A percentile compares a stretch with the other conserved stretches of the same genome.
Conservation (phyloP, 306 rosid genomes). For the Pyrus bretschneideri region DNA sequence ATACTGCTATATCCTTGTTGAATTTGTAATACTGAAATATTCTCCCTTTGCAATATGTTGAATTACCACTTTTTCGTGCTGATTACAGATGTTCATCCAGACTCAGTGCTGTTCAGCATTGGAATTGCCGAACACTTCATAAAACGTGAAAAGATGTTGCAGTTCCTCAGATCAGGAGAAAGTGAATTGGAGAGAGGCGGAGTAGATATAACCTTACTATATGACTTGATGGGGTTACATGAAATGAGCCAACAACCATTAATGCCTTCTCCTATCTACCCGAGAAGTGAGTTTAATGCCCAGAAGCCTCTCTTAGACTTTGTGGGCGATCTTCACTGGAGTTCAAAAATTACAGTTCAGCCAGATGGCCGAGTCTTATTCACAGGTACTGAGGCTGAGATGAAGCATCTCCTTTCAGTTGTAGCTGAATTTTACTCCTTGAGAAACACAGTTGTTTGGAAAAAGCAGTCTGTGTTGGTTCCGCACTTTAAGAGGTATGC, state of each 20-base stretch:
- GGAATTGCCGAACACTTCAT: conserved; percentile 57
- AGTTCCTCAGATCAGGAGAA: conserved; percentile 44
- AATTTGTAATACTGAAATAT: not conserved
- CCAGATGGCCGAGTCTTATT: conserved; percentile 62
- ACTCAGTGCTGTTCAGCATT: conserved; percentile 51
- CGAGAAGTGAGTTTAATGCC: conserved; percentile 31
- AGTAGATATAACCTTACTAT: conserved; percentile 35
- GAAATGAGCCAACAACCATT: conserved; percentile 26
- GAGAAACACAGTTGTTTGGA: conserved; percentile 31
- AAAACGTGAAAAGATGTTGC: conserved; percentile 47
- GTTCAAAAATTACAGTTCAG: conserved; percentile 50
- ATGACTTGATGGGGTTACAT: conserved; percentile 47
- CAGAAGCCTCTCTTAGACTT: conserved; percentile 50
- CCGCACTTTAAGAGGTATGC: conserved; percentile 66
- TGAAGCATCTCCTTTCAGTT: conserved; percentile 64
- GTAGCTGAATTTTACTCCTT: conserved; percentile 59
- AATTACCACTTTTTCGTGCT: conserved; percentile 4
- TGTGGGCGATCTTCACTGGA: conserved; percentile 43
- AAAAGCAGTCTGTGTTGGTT: conserved; percentile 50
- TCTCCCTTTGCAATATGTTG: conserved; percentile 6
- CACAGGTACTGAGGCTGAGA: conserved; percentile 51
- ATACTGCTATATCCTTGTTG: not conserved
- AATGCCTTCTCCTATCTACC: conserved; percentile 50
- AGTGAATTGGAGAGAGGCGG: conserved; percentile 39
- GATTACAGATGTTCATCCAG: conserved; percentile 40